A percentile compares a stretch with the other conserved stretches of the same genome.
These are phyloP conservation scores for Trichosanthes truncata DNA, from an alignment of 306 rosid genomes.

Conservation along the genomic window DNA sequence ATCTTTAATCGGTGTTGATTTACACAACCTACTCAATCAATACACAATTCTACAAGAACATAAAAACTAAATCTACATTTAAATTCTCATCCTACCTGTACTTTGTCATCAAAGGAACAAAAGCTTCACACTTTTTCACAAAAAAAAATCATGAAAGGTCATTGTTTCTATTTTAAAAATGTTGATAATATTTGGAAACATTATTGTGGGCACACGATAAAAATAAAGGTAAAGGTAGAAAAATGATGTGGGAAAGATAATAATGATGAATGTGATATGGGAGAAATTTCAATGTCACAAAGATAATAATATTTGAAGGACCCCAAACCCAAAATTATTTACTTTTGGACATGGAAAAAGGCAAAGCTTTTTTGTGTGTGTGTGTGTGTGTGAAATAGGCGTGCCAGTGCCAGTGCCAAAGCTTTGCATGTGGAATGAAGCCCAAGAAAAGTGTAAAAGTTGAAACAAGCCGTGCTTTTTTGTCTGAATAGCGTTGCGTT, in stretches of 20 bases:
- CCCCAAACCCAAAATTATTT: not conserved
- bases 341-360: not conserved
- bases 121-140: not conserved
- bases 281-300: not conserved
- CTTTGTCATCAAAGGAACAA: not conserved
- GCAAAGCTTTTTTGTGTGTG: not conserved
- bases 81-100: not conserved
- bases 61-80: not conserved
- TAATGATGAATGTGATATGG: not conserved
- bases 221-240: not conserved
- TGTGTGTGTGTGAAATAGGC: too few relatives aligned
- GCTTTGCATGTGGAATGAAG: not conserved
- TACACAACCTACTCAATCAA: not conserved
- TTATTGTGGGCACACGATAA: not conserved
- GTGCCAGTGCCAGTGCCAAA: not conserved
- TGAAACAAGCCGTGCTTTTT: not conserved
- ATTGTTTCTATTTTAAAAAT: not conserved
- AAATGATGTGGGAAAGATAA: not conserved
- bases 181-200: not conserved
- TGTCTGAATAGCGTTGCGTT: not conserved
- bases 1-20: too few relatives aligned
- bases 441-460: not conserved
- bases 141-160: not conserved
- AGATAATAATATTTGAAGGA: not conserved
- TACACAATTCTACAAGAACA: too few relatives aligned